A percentile compares a stretch with the other conserved stretches of the same genome.
Conservation (phyloP, 2,329 filamentous ascomycete genomes). For the Exophiala lecanii-corni region DNA sequence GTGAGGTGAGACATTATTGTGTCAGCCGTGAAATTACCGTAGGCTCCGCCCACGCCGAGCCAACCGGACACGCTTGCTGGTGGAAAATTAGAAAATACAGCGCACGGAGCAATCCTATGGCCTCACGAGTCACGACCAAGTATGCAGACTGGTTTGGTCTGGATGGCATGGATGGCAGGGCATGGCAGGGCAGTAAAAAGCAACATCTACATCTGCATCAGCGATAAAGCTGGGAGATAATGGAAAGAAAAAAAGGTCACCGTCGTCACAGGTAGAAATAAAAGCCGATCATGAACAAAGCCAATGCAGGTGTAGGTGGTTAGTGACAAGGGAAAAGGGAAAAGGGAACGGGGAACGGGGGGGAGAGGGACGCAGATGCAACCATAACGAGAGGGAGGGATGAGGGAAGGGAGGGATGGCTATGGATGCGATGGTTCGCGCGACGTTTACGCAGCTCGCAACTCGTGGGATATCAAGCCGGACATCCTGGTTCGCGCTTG, state of each 20-base stretch:
- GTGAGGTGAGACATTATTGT: conserved; percentile 24
- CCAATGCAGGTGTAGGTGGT: neutral
- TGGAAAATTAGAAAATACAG: conserved; percentile 1
- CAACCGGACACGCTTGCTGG: conserved; percentile 14
- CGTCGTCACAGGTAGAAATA: conserved; percentile 10
- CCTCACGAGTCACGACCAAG: too few species aligned
- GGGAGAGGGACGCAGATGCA: neutral
- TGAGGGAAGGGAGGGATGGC: too few species aligned
- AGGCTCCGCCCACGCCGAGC: conserved; percentile 23
- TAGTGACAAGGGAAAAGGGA: too few species aligned
- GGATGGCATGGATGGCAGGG: too few species aligned
- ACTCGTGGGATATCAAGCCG: neutral
- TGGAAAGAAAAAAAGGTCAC: neutral
- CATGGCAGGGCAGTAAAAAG: conserved; percentile 7
- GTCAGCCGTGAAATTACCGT: conserved; percentile 25
- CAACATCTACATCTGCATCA: too few species aligned
- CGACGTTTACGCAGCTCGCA: too few species aligned
- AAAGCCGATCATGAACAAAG: conserved; percentile 13
- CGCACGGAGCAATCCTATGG: conserved; percentile 18
- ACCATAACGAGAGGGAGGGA: too few species aligned
- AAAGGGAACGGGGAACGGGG: neutral
- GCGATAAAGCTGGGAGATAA: conserved; percentile 4
- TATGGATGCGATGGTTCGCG: too few species aligned
- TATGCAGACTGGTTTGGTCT: too few species aligned
- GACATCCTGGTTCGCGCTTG: neutral